A percentile compares a stretch with the other conserved stretches of the same genome.
Conservation (phyloP, 2,329 filamentous ascomycete genomes). For the Trichoderma breve region DNA sequence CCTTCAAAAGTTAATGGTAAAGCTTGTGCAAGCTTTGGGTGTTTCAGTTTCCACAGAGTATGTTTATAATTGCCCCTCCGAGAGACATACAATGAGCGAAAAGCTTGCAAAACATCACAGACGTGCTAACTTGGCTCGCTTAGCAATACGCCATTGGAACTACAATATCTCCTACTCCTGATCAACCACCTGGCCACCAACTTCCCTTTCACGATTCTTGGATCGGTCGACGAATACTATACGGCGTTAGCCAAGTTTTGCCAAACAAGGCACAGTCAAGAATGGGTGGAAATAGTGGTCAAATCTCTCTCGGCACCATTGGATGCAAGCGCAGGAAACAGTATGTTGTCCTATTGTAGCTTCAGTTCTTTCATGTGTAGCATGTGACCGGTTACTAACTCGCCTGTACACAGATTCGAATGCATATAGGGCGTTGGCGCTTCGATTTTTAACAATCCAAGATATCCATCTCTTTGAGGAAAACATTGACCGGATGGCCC, state of each 20-base stretch:
- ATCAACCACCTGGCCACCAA: conserved; percentile 31
- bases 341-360: conserved; percentile 21
- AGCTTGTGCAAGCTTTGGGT: conserved; percentile 38
- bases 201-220: conserved; percentile 26
- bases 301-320: conserved; percentile 34
- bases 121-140: conserved; percentile 21
- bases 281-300: conserved; percentile 28
- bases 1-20: conserved; percentile 36
- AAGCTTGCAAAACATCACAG: neutral
- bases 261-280: conserved; percentile 25
- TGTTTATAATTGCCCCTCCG: conserved; percentile 11
- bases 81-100: neutral
- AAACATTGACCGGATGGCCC: conserved; percentile 38
- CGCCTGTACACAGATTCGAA: neutral
- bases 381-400: neutral
- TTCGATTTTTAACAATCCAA: conserved; percentile 38
- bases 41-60: conserved; percentile 27
- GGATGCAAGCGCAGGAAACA: conserved; percentile 16
- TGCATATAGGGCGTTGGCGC: conserved; percentile 39
- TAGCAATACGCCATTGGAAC: conserved; percentile 22
- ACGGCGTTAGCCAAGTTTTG: conserved; percentile 39
- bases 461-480: conserved; percentile 43
- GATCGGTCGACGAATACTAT: conserved; percentile 40
- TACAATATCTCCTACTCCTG: conserved; percentile 37
- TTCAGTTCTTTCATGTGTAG: neutral